A percentile compares a stretch with the other conserved stretches of the same genome.
Evolutionary conservation across 805 yeast species (phyloP).

Genomic region (Isabelozyma pseudorhagii): DNA sequence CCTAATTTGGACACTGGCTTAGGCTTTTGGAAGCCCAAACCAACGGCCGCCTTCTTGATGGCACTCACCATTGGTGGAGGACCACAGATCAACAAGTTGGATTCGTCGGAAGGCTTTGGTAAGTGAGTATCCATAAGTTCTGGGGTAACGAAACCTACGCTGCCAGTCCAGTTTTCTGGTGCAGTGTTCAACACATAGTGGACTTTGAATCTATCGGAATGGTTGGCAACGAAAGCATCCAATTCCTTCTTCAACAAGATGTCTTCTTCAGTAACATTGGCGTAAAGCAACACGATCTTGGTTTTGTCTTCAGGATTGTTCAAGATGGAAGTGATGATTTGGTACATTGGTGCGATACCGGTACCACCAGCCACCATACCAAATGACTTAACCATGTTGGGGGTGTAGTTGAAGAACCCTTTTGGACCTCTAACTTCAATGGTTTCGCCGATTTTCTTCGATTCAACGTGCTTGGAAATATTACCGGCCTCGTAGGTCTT

Average conservation of each 20-base stretch:
- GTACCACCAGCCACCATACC: constrained; percentile 98
- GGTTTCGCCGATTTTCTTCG: constrained; percentile 72
- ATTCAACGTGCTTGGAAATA: constrained; percentile 71
- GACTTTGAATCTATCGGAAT: constrained; percentile 59
- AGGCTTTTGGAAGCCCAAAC: constrained; percentile 78
- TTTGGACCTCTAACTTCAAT: constrained; percentile 86
- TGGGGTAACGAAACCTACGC: constrained; percentile 74
- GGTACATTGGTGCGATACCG: constrained; percentile 95
- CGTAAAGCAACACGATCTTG: constrained; percentile 70
- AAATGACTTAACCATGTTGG: constrained; percentile 69
- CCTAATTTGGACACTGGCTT: constrained; percentile 86
- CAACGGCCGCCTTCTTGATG: constrained; percentile 72
- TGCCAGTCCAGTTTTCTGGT: constrained; percentile 71
- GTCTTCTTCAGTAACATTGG: constrained; percentile 77
- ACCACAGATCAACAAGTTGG: constrained; percentile 82
- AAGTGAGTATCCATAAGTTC: constrained; percentile 64
- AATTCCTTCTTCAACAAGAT: constrained; percentile 78
- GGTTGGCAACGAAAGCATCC: constrained; percentile 55
- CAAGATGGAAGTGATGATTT: constrained; percentile 79
- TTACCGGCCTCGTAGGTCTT: constrained; percentile 85
- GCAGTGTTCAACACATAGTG: constrained; percentile 76
- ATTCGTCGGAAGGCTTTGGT: constrained; percentile 58
- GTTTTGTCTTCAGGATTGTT: constrained; percentile 77
- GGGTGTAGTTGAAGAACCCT: constrained; percentile 79
- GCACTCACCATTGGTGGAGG: constrained; percentile 92